Evolutionary conservation across 306 rosid genomes (phyloP), one percentile per base, ranked within the genome.

Genomic region (Corylus heterophylla): DNA sequence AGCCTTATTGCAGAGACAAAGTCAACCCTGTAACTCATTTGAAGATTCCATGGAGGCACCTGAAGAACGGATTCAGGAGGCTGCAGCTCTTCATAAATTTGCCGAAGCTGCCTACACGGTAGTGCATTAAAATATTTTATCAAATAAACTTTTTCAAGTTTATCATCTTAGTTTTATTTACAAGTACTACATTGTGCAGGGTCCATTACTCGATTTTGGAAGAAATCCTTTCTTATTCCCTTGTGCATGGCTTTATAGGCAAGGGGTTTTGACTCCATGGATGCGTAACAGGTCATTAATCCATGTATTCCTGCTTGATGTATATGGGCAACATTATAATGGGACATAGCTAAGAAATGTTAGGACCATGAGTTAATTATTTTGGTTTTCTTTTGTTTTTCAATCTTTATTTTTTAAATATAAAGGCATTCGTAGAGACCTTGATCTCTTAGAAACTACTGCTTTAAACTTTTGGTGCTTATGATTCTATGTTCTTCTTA

Each of bases 91-190:
- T 81, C 97, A 92, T 89, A 92, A 90, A 79, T 94, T 88, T 85
- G 97, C 97, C 29, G 98, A 92, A 89, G 98, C 98, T 79, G 97
- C 98, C 69, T 94, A 94, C 86, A 94, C 98, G 74, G 98, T 92
- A 90, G 45, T 75, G 45, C 58, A 72, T 56, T 71, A 48, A 29
- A 61, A 74, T 78, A 16, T 56, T 71, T 70, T 29, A 51, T 54
- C 13, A 74, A 27, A 31, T 74, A 44, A 37, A 7, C 61, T 58
- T 44, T 77, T 74, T 74, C 51, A 54, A 25, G 71, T 51, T 74
- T 67, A 55, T 54, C 48, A 54, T 58, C 48, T 81, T 54, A 56
- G 54, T 78, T 80, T 71, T 63, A 63, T 52, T 71, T 83, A 55
- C 68, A 42, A 50, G 35, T 50, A 59, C 78, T 73, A 51, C 74